These are phyloP conservation scores for Pittosporum tobira DNA, from an alignment of 129 eudicot genomes.

Conservation along the genomic window DNA sequence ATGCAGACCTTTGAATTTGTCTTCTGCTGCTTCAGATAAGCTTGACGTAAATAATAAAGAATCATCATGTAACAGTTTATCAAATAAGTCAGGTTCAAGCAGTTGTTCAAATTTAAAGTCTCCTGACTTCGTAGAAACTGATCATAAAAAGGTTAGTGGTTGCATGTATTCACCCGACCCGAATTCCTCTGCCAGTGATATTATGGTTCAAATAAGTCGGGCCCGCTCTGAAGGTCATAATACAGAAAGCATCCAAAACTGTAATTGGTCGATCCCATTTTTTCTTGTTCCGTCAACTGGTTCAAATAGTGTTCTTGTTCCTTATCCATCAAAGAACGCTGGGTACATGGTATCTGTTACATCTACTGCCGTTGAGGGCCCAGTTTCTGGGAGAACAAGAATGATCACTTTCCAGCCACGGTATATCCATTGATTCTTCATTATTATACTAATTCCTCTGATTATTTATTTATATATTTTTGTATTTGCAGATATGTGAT, in stretches of 20 bases:
- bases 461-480: conserved; percentile 3
- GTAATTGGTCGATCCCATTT: conserved; percentile 73
- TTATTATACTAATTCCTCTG: neutral
- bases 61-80: conserved; percentile 8
- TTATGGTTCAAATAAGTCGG: conserved; percentile 61
- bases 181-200: conserved; percentile 52
- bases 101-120: conserved; percentile 24
- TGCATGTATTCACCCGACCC: conserved; percentile 88
- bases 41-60: conserved; percentile 11
- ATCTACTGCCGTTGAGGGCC: conserved; percentile 60
- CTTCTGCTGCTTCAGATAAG: conserved; percentile 16
- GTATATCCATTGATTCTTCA: conserved; percentile 18
- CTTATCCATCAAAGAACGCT: conserved; percentile 47
- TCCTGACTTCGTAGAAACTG: conserved; percentile 32
- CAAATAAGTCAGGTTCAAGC: conserved; percentile 19
- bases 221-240: conserved; percentile 22
- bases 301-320: conserved; percentile 64
- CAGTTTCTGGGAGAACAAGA: conserved; percentile 76
- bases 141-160: conserved; percentile 36
- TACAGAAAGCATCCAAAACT: conserved; percentile 25
- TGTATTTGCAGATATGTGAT: conserved; percentile 65
- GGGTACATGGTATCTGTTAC: conserved; percentile 69
- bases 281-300: conserved; percentile 89
- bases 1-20: conserved; percentile 24
- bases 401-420: conserved; percentile 89